Evolutionary conservation across 2,329 filamentous ascomycete genomes (phyloP).

Genomic region (Alternaria triticina): DNA sequence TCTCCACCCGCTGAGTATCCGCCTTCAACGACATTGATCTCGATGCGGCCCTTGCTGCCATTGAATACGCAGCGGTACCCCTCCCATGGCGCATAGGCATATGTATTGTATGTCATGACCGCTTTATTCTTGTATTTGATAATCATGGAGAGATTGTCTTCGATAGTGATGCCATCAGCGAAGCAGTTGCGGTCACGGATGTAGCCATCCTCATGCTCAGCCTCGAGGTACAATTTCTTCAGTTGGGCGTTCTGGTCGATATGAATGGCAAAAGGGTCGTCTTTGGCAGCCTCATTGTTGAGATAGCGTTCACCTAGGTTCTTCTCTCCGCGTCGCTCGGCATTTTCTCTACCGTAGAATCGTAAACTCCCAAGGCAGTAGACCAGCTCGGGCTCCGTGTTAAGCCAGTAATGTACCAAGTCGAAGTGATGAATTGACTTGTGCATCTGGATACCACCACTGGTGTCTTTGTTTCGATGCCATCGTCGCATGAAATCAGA

Average conservation of each 20-base stretch:
- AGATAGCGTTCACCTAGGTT: conserved; percentile 60
- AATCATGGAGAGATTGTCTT: conserved; percentile 68
- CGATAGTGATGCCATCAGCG: conserved; percentile 67
- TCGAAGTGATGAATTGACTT: conserved; percentile 71
- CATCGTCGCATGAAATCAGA: conserved; percentile 69
- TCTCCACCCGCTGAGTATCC: conserved; percentile 64
- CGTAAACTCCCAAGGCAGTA: conserved; percentile 64
- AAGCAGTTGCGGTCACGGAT: conserved; percentile 69
- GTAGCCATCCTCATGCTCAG: conserved; percentile 68
- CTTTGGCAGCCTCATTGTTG: conserved; percentile 58
- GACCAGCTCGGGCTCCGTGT: conserved; percentile 61
- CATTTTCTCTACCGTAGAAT: conserved; percentile 69
- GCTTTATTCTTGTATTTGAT: conserved; percentile 64
- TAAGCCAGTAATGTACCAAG: conserved; percentile 68
- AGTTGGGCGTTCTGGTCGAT: conserved; percentile 60
- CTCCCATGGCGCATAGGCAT: conserved; percentile 68
- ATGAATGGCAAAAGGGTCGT: conserved; percentile 66
- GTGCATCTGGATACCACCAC: conserved; percentile 65
- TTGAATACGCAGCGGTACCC: conserved; percentile 65
- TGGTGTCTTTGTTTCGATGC: conserved; percentile 67
- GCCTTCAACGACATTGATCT: conserved; percentile 68
- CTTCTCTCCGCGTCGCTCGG: conserved; percentile 60
- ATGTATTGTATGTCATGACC: conserved; percentile 65
- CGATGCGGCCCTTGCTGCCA: conserved; percentile 64
- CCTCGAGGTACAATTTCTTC: conserved; percentile 66